Conservation (phyloP, 371 early-diverging fungal genomes). For the Astathelohania contejeani region DNA sequence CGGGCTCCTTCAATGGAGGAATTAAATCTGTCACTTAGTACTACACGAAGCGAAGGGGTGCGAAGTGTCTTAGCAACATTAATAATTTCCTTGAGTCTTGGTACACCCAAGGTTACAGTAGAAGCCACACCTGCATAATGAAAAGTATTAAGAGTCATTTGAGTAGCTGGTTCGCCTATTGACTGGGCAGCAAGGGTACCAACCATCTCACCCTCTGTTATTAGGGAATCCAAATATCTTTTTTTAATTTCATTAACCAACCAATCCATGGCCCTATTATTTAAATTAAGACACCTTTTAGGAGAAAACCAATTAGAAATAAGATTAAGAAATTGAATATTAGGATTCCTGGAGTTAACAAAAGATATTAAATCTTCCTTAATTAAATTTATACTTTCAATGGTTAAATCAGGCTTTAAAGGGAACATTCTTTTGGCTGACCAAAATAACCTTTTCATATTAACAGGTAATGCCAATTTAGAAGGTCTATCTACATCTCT, state of each 20-base stretch:
- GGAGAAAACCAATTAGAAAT: too few species aligned
- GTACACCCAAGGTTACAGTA: slow-evolving; percentile 94
- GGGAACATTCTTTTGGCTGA: slow-evolving; percentile 6
- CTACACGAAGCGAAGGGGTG: slow-evolving; percentile 75
- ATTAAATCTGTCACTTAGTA: slow-evolving; percentile 59
- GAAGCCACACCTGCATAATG: slow-evolving; percentile 96
- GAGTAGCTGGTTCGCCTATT: slow-evolving; percentile 98
- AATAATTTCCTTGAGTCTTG: slow-evolving; percentile 96
- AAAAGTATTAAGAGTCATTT: slow-evolving; percentile 99
- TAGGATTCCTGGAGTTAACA: too few species aligned
- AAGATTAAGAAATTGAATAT: too few species aligned
- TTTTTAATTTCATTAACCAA: background rate
- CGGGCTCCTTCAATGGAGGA: slow-evolving; percentile 67
- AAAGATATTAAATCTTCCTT: background rate
- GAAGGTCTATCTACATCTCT: background rate
- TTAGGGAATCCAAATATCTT: slow-evolving; percentile 7
- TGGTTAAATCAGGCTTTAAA: too few species aligned
- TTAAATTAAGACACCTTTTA: too few species aligned
- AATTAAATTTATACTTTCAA: too few species aligned
- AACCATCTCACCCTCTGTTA: slow-evolving; percentile 76
- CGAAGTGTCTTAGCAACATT: slow-evolving; percentile 89
- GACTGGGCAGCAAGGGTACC: slow-evolving; percentile 96
- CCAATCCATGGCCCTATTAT: background rate
- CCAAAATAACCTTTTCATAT: slow-evolving; percentile 20
- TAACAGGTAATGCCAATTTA: slow-evolving; percentile 7